Evolutionary conservation across 148 eudicot species (phyloP).

Genomic region (Vaccinium darrowii): DNA sequence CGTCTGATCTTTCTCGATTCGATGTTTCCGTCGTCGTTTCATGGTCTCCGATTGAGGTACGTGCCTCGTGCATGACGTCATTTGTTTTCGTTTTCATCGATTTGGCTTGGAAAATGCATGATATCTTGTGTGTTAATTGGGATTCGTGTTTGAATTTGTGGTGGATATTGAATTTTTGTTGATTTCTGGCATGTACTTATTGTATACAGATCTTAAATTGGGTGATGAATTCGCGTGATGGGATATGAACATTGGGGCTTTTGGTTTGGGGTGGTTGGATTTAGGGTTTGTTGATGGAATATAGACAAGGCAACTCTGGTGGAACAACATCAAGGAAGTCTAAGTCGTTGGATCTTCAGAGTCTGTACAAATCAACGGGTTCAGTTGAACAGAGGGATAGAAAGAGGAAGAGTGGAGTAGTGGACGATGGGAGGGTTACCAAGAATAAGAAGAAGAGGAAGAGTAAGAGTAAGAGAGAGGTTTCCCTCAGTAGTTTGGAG

Average conservation of each 20-base stretch:
- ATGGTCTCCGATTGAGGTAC: conserved; percentile 16
- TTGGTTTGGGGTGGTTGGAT: conserved; percentile 33
- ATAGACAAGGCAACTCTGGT: conserved; percentile 42
- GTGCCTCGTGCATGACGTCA: conserved; percentile 11
- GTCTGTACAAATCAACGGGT: conserved; percentile 32
- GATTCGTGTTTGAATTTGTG: not conserved
- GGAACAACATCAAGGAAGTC: conserved; percentile 43
- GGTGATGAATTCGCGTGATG: conserved; percentile 38
- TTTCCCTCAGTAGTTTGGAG: conserved; percentile 41
- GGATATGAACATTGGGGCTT: conserved; percentile 48
- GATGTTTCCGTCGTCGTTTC: conserved; percentile 13
- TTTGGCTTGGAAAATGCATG: not conserved
- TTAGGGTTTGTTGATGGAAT: conserved; percentile 80
- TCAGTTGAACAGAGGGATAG: conserved; percentile 28
- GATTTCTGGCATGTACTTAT: conserved; percentile 13
- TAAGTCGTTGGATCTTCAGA: conserved; percentile 58
- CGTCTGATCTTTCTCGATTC: conserved; percentile 9
- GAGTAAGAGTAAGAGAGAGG: conserved; percentile 51
- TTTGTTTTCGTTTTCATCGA: not conserved
- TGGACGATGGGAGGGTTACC: conserved; percentile 30
- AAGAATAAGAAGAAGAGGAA: conserved; percentile 40
- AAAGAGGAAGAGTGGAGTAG: conserved; percentile 41
- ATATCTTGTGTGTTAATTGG: not conserved
- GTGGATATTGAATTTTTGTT: not conserved
- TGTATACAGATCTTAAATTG: conserved; percentile 61